These are phyloP conservation scores for Peterozyma toletana DNA, from an alignment of 805 yeast genomes.

Conservation along the genomic window DNA sequence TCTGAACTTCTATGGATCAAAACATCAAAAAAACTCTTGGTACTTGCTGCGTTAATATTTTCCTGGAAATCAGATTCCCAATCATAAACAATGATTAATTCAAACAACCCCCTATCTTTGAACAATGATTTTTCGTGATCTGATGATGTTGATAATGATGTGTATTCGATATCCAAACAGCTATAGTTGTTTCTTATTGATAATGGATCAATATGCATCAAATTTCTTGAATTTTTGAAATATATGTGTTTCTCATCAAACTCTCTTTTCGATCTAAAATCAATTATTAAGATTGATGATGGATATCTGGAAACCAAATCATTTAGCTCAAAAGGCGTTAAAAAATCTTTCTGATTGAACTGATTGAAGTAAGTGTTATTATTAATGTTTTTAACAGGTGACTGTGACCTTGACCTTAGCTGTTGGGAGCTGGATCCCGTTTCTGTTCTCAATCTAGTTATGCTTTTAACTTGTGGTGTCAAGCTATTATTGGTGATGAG, in stretches of 20 bases:
- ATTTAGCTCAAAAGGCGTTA: slow-evolving; percentile 14
- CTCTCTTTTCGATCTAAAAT: slow-evolving; percentile 55
- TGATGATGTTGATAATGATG: slow-evolving; percentile 51
- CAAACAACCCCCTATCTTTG: slow-evolving; percentile 43
- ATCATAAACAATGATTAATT: slow-evolving; percentile 62
- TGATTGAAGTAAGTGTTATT: neutral
- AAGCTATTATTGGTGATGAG: neutral
- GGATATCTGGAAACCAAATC: slow-evolving; percentile 21
- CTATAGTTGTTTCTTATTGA: slow-evolving; percentile 41
- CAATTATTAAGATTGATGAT: slow-evolving; percentile 51
- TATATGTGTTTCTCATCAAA: slow-evolving; percentile 58
- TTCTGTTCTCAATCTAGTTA: neutral
- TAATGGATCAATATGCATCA: slow-evolving; percentile 74
- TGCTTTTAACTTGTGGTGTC: neutral
- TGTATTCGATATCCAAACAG: slow-evolving; percentile 60
- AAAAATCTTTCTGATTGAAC: neutral
- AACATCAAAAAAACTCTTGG: slow-evolving; percentile 25
- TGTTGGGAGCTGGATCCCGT: neutral
- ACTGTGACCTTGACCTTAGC: neutral
- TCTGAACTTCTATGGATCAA: slow-evolving; percentile 29
- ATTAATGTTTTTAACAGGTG: neutral
- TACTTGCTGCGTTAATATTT: neutral
- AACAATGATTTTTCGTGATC: slow-evolving; percentile 49
- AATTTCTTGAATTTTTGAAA: slow-evolving; percentile 31
- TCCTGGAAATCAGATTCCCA: slow-evolving; percentile 26